Evolutionary conservation across 257 asterid species (phyloP).

Genomic region (Solanum verrucosum): DNA sequence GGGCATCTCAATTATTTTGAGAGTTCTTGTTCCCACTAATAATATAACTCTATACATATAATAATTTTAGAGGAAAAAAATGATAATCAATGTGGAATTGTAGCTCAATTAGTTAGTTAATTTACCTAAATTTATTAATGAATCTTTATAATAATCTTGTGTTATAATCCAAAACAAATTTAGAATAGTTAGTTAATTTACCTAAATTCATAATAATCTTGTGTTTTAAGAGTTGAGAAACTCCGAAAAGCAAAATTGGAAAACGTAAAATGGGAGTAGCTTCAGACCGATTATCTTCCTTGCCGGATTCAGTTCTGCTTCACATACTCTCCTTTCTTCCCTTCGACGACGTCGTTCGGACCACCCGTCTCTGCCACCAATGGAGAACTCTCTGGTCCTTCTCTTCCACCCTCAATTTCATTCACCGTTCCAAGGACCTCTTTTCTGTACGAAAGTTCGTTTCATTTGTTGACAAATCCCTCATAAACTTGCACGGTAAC

Average conservation of each 20-base stretch:
- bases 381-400: background rate
- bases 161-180: background rate
- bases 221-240: background rate
- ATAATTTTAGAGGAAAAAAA: background rate
- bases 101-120: too few relatives aligned
- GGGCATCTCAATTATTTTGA: too few relatives aligned
- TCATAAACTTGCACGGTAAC: background rate
- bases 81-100: background rate
- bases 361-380: background rate
- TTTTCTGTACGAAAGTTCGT: background rate
- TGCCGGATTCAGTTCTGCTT: background rate
- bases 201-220: too few relatives aligned
- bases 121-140: too few relatives aligned
- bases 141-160: background rate
- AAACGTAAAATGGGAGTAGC: background rate
- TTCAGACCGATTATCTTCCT: background rate
- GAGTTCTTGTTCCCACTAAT: rapidly evolving
- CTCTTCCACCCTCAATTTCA: background rate
- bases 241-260: background rate
- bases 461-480: background rate
- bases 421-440: background rate
- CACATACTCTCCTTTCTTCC: conserved; percentile 1
- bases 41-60: too few relatives aligned
- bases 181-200: too few relatives aligned
- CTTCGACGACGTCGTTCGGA: background rate